Percentiles rank a stretch among this genome's conserved stretches.
phyloP scores from a whole-genome alignment of 306 rosid genomes.

The Prinsepia uniflora region DNA sequence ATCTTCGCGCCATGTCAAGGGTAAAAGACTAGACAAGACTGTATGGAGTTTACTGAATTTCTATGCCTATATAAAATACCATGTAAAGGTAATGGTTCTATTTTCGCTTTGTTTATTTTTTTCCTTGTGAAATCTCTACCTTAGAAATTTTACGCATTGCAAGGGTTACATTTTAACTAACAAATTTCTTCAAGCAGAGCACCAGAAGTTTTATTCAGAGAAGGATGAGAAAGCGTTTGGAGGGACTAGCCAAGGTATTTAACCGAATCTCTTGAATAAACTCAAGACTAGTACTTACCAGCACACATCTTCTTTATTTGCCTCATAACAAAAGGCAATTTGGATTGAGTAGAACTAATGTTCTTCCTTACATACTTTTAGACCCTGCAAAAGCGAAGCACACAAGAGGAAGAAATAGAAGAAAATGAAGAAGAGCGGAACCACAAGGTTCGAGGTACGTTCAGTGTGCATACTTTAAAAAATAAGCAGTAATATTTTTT shows the following conservation, averaged over 20 bases:
- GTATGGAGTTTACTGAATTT: constrained; percentile 83
- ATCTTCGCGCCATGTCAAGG: constrained; percentile 53
- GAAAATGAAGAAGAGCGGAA: constrained; percentile 35
- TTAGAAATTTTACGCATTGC: constrained; percentile 10
- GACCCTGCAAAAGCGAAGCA: constrained; percentile 50
- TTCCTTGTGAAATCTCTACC: not conserved
- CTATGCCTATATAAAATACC: constrained; percentile 60
- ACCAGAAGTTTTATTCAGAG: constrained; percentile 78
- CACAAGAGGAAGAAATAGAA: constrained; percentile 34
- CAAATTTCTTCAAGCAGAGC: constrained; percentile 38
- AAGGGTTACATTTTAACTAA: constrained; percentile 17
- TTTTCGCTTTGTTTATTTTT: not conserved
- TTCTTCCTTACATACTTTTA: constrained; percentile 30
- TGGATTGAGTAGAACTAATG: constrained; percentile 10
- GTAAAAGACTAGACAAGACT: constrained; percentile 66
- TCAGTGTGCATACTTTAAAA: constrained; percentile 12
- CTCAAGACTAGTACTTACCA: not conserved
- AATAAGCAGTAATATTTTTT: not conserved
- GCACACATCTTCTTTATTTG: not conserved
- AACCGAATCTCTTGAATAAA: constrained; percentile 9
- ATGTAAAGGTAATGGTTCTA: constrained; percentile 59
- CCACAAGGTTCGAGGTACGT: constrained; percentile 46
- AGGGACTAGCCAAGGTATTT: constrained; percentile 59
- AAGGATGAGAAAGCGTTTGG: constrained; percentile 76
- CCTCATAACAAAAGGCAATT: constrained; percentile 3